Percentiles rank a stretch among this genome's conserved stretches.
Evolutionary conservation across 2,329 filamentous ascomycete species (phyloP).

Genomic region (Cercospora canescens): DNA sequence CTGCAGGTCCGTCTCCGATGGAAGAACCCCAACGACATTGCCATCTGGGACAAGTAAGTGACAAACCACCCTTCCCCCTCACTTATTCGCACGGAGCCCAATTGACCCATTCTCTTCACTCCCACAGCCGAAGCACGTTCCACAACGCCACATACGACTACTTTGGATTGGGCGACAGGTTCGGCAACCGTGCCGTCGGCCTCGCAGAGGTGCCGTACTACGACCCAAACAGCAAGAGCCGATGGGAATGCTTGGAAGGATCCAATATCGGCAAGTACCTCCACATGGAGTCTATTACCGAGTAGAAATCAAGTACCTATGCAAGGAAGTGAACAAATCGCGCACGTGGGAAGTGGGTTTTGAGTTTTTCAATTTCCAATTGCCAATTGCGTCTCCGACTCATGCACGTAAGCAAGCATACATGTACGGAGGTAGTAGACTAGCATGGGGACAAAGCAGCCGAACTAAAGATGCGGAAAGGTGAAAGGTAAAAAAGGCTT

Average conservation of each 20-base stretch:
- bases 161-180: conserved; percentile 51
- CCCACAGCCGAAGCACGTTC: conserved; percentile 45
- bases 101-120: neutral
- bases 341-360: too few species aligned
- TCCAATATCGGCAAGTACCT: neutral
- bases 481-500: too few species aligned
- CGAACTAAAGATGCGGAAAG: too few species aligned
- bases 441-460: too few species aligned
- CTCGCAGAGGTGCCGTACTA: conserved; percentile 59
- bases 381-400: too few species aligned
- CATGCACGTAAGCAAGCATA: too few species aligned
- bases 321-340: too few species aligned
- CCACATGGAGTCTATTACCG: neutral
- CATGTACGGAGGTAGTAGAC: too few species aligned
- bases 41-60: conserved; percentile 62
- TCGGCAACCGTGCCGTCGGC: conserved; percentile 55
- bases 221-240: conserved; percentile 49
- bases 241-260: neutral
- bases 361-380: too few species aligned
- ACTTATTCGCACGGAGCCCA: neutral
- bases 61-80: neutral
- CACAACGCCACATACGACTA: conserved; percentile 66
- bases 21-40: conserved; percentile 46
- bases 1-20: conserved; percentile 51
- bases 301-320: too few species aligned